Conservation (phyloP, 2,329 filamentous ascomycete genomes). For the Paecilomyces sp. region DNA sequence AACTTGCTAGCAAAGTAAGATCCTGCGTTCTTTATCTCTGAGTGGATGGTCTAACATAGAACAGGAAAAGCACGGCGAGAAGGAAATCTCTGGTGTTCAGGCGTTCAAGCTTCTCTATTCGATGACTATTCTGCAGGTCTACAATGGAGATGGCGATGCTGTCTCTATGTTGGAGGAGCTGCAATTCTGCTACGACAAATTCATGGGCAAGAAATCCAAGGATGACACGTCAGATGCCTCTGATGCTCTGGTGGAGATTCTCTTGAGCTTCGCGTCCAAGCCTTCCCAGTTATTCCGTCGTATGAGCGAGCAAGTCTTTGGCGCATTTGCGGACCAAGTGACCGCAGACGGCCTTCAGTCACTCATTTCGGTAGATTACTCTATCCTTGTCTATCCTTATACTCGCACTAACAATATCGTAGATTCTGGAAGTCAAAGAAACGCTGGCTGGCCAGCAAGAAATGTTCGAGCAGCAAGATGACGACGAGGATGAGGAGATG, state of each 20-base stretch:
- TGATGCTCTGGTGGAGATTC: conserved; percentile 73
- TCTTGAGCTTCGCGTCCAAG: conserved; percentile 83
- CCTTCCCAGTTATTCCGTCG: conserved; percentile 78
- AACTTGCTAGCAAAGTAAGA: conserved; percentile 29
- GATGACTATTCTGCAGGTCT: conserved; percentile 78
- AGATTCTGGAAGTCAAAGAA: conserved; percentile 72
- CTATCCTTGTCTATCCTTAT: not conserved
- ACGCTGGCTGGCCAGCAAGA: conserved; percentile 76
- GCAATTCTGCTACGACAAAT: conserved; percentile 64
- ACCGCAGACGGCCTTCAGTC: conserved; percentile 65
- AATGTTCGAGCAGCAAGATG: conserved; percentile 68
- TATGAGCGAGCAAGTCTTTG: conserved; percentile 81
- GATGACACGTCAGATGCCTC: conserved; percentile 47
- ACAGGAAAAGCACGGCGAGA: conserved; percentile 46
- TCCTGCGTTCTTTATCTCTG: not conserved
- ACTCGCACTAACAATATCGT: conserved; percentile 30
- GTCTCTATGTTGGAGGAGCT: conserved; percentile 76
- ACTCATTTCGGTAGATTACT: conserved; percentile 38
- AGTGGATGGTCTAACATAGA: conserved; percentile 21
- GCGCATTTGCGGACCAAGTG: conserved; percentile 69
- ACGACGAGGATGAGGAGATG: conserved; percentile 50
- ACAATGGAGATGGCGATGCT: conserved; percentile 82
- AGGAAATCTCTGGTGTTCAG: conserved; percentile 36
- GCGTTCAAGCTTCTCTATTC: conserved; percentile 76
- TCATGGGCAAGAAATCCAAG: conserved; percentile 47